These are phyloP conservation scores for Canavalia gladiata DNA, from an alignment of 306 rosid species.

Conservation along the genomic window DNA sequence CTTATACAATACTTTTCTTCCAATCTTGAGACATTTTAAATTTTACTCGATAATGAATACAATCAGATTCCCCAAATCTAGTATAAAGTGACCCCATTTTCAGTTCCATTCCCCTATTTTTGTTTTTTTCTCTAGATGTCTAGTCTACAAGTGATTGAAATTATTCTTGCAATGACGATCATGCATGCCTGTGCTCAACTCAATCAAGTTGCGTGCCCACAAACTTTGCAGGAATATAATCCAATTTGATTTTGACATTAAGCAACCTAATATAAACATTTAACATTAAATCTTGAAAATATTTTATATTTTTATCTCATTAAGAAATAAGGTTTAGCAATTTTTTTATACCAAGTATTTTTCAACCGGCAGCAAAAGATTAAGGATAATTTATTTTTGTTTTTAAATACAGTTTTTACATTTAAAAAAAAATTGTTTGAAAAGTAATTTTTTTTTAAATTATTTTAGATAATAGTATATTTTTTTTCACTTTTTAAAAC, in stretches of 20 bases:
- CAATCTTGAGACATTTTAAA: no score
- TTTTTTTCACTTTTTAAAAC: no score
- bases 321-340: neutral
- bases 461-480: no score
- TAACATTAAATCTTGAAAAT: slow-evolving; percentile 30
- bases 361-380: no score
- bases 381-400: no score
- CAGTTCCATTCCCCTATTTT: neutral
- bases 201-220: neutral
- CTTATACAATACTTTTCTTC: no score
- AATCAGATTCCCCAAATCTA: neutral
- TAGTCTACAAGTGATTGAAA: neutral
- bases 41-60: no score
- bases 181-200: neutral
- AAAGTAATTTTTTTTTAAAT: no score
- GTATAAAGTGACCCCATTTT: neutral
- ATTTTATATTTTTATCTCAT: slow-evolving; percentile 48
- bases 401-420: no score
- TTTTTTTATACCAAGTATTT: neutral
- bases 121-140: neutral
- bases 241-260: neutral
- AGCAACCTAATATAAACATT: neutral
- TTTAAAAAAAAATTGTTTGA: no score
- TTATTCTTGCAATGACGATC: slow-evolving; percentile 11
- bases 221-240: neutral